Evolutionary conservation across 2,329 filamentous ascomycete genomes (phyloP).

Genomic region (Clonostachys rhizophaga): DNA sequence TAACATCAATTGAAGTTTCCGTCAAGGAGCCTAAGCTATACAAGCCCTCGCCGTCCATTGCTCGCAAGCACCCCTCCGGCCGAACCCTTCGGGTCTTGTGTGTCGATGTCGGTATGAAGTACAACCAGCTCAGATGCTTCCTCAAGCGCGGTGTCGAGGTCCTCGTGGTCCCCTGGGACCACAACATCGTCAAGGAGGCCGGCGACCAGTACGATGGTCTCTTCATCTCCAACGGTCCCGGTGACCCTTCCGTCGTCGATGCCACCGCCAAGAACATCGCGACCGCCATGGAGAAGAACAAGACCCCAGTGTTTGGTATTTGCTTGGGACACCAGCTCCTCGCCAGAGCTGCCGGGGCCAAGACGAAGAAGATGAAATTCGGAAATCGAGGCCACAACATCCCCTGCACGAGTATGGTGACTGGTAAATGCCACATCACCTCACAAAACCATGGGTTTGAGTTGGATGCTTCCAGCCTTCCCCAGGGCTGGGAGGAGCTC

Average conservation of each 20-base stretch:
- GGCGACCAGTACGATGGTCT: constrained; percentile 90
- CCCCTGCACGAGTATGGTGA: constrained; percentile 91
- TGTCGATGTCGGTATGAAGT: constrained; percentile 96
- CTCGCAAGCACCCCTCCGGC: constrained; percentile 83
- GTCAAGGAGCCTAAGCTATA: constrained; percentile 83
- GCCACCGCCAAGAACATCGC: constrained; percentile 76
- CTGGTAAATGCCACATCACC: constrained; percentile 96
- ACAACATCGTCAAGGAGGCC: constrained; percentile 75
- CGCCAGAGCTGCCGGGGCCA: constrained; percentile 79
- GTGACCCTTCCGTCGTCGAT: constrained; percentile 84
- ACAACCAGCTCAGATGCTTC: constrained; percentile 94
- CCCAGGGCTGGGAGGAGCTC: constrained; percentile 81
- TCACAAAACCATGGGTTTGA: constrained; percentile 98
- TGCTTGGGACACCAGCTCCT: constrained; percentile 93
- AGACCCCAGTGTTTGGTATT: constrained; percentile 90
- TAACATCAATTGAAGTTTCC: constrained; percentile 60
- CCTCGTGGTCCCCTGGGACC: constrained; percentile 92
- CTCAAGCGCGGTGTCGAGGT: constrained; percentile 90
- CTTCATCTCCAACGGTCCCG: constrained; percentile 96
- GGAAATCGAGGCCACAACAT: constrained; percentile 99
- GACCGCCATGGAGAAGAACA: constrained; percentile 70
- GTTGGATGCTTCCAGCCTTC: constrained; percentile 74
- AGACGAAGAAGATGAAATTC: constrained; percentile 96
- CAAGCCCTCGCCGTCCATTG: constrained; percentile 57
- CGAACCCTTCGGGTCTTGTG: constrained; percentile 83